Conservation (phyloP, 2,329 filamentous ascomycete species). For the Fusarium guadeloupense region DNA sequence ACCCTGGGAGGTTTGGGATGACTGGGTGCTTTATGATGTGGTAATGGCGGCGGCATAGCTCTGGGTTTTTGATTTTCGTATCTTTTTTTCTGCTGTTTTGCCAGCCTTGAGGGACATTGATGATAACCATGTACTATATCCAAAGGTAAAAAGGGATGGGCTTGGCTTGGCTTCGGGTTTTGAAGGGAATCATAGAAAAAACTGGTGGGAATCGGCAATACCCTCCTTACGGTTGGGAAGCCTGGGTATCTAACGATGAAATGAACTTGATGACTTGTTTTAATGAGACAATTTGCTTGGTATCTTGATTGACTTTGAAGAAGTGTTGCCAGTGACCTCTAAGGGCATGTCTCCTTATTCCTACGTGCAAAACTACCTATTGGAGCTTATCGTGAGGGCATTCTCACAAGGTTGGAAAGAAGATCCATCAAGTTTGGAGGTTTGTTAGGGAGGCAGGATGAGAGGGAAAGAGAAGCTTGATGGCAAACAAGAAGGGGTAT, state of each 20-base stretch:
- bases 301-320: conserved; percentile 14
- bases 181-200: conserved; percentile 41
- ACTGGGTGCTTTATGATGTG: conserved; percentile 16
- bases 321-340: too few species aligned
- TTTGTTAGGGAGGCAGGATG: too few species aligned
- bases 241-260: conserved; percentile 41
- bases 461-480: too few species aligned
- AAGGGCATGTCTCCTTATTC: too few species aligned
- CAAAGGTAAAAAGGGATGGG: conserved; percentile 24
- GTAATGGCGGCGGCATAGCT: conserved; percentile 5
- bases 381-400: too few species aligned
- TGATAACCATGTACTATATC: conserved; percentile 42
- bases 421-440: too few species aligned
- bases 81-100: conserved; percentile 13
- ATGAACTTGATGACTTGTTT: conserved; percentile 44
- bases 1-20: conserved; percentile 24
- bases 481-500: too few species aligned
- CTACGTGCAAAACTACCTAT: too few species aligned
- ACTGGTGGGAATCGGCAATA: conserved; percentile 33
- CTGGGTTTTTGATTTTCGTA: conserved; percentile 12
- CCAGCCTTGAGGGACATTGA: conserved; percentile 23
- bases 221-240: conserved; percentile 27
- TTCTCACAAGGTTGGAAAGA: too few species aligned
- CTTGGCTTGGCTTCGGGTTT: conserved; percentile 9
- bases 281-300: conserved; percentile 16